Evolutionary conservation across 805 yeast genomes (phyloP).

Genomic region (Teunomyces barrocoloradensis): DNA sequence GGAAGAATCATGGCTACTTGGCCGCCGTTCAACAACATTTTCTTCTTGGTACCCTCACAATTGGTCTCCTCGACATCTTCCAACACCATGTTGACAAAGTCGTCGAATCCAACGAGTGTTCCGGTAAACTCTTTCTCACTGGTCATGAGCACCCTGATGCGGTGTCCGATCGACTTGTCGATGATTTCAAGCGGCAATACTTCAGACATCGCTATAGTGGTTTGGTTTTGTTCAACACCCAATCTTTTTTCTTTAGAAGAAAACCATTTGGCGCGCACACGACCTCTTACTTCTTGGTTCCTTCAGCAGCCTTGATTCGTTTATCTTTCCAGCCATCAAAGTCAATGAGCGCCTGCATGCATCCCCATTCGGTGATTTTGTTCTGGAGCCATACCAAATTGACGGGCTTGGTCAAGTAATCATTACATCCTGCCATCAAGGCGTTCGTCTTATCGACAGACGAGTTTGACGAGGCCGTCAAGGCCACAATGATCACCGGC

Average conservation of each 20-base stretch:
- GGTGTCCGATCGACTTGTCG: slow-evolving; percentile 81
- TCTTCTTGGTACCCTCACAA: slow-evolving; percentile 45
- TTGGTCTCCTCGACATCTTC: slow-evolving; percentile 71
- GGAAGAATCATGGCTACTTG: slow-evolving; percentile 60
- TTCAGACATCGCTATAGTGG: neutral
- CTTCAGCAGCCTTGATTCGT: neutral
- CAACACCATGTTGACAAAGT: slow-evolving; percentile 87
- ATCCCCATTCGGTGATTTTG: slow-evolving; percentile 97
- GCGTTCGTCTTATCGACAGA: slow-evolving; percentile 87
- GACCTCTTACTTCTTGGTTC: neutral
- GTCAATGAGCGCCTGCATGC: slow-evolving; percentile 96
- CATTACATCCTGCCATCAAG: slow-evolving; percentile 95
- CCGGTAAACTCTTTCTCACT: slow-evolving; percentile 80
- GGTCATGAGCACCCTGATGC: slow-evolving; percentile 67
- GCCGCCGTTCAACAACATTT: slow-evolving; percentile 69
- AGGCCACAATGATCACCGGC: slow-evolving; percentile 96
- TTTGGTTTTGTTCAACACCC: too few relatives aligned
- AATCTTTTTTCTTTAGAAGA: too few relatives aligned
- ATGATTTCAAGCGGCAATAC: slow-evolving; percentile 79
- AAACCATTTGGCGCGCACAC: too few relatives aligned
- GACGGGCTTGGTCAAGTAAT: slow-evolving; percentile 93
- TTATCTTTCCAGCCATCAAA: slow-evolving; percentile 80
- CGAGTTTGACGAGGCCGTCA: slow-evolving; percentile 84
- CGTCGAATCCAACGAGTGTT: slow-evolving; percentile 87
- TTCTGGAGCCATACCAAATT: slow-evolving; percentile 90